Evolutionary conservation across 2,329 filamentous ascomycete genomes (phyloP).

Genomic region (Samsoniella hepiali): DNA sequence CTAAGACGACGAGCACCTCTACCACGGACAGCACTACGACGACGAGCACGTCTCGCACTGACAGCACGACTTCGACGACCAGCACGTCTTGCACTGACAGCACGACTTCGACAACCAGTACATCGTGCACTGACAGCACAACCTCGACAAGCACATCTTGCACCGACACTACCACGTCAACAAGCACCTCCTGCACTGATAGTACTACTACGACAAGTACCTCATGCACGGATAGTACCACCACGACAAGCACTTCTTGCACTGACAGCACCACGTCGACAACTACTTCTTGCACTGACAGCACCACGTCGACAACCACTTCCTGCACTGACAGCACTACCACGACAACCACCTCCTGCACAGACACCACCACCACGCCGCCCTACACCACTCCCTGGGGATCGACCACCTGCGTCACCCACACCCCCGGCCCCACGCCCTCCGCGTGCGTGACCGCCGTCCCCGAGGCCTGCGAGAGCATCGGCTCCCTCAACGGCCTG

Average conservation of each 20-base stretch:
- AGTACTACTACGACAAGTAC: not conserved
- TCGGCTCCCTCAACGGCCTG: not conserved
- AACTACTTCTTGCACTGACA: no score
- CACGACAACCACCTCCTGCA: not conserved
- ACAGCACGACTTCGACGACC: not conserved
- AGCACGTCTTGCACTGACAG: not conserved
- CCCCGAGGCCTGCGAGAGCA: not conserved
- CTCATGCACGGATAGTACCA: not conserved
- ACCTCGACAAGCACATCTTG: not conserved
- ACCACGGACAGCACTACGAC: not conserved
- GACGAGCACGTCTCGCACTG: not conserved
- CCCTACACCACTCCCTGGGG: not conserved
- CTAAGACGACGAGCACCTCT: not conserved
- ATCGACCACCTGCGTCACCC: not conserved
- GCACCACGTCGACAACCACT: not conserved
- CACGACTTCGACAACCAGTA: not conserved
- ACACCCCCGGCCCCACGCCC: not conserved
- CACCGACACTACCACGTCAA: not conserved
- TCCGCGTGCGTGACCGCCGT: conserved; percentile 3
- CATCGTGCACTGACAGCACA: not conserved
- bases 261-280: not conserved
- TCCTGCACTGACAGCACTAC: not conserved
- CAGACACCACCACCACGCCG: not conserved
- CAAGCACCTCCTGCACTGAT: not conserved
- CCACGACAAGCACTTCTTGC: not conserved